Base-by-base conservation (phyloP, 2,329 filamentous ascomycete species). In the Tolypocladium ovalisporum region DNA sequence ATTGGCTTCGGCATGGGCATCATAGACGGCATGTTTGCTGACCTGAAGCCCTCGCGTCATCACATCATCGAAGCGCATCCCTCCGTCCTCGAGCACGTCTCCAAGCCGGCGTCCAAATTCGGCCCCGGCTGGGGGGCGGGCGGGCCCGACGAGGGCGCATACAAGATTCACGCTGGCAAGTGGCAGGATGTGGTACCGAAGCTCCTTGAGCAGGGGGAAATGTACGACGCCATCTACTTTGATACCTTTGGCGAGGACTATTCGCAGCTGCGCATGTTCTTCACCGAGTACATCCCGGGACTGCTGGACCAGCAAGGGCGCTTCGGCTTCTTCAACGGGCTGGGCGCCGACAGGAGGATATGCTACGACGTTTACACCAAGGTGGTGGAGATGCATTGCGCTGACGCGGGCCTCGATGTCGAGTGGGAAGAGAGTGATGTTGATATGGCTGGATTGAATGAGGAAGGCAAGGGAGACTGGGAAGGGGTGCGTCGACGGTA, bases 161-260 rank as follows among this genome's bases (percentile, higher is more conserved):
- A 83, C 72, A 83, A 86, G 64, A 81, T 96, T 29, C 84, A 90
- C 68, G 67, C 63, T 24, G 71, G 90, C 3, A 79, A 79, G 62
- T 96, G 91, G 91, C 91, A 96, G 71, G 88, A 94, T 59, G 74
- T 94, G 0, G 76, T 92, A 19, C 87, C 86, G 0, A 75, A 76
- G 54, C 76, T 96, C 9, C 74, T 93, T 1, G 81, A 83, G 59
- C 74, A 83, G 44, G 88, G 87, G 12, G 80, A 87, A 65, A 75
- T 84, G 15, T 92, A 93, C 67, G 89, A 96, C 68, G 89, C 87
- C 34, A 90, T 99, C 63, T 99, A 97, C 76, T 97, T 97, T 67
- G 94, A 99, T 69, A 99, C 94, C 0, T 97, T 97, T 71, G 94
- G 91, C 8, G 94, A 99, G 74, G 89, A 94, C 62, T 99, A 97